Conservation (phyloP, 306 rosid species). For the Pachyrhizus erosus region DNA sequence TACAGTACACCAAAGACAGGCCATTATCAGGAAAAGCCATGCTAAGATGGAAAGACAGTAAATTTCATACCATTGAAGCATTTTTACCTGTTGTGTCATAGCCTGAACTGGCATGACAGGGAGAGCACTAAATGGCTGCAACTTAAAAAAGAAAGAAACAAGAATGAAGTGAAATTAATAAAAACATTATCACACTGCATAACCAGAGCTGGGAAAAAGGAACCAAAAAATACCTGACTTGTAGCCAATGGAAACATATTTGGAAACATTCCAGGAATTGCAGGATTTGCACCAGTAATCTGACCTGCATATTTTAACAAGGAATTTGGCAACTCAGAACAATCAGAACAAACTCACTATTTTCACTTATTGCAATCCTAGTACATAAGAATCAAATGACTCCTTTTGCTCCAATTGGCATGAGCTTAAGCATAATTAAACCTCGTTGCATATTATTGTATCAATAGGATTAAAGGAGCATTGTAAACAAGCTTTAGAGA, state of each 20-base stretch:
- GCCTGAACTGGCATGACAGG: conserved; percentile 99
- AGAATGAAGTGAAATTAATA: conserved; percentile 26
- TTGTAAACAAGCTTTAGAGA: conserved; percentile 64
- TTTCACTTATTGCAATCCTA: conserved; percentile 29
- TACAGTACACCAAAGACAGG: conserved; percentile 17
- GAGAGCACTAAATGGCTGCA: conserved; percentile 81
- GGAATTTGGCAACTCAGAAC: conserved; percentile 37
- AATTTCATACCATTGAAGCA: background rate
- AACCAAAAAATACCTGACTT: conserved; percentile 71
- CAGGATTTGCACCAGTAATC: conserved; percentile 75
- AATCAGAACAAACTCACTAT: conserved; percentile 17
- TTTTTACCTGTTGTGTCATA: conserved; percentile 95
- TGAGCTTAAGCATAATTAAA: conserved; percentile 47
- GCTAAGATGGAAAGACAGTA: background rate
- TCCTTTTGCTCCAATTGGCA: conserved; percentile 47
- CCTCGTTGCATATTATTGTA: conserved; percentile 50
- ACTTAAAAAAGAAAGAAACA: conserved; percentile 38
- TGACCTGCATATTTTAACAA: conserved; percentile 88
- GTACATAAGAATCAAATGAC: conserved; percentile 46
- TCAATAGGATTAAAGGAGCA: conserved; percentile 52
- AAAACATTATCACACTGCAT: background rate
- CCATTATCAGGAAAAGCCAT: conserved; percentile 6
- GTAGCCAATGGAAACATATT: conserved; percentile 86
- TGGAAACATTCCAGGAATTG: conserved; percentile 93
- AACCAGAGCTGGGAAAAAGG: background rate